phyloP scores from a whole-genome alignment of 2,329 filamentous ascomycete species.

The Stromatinia cepivora region DNA sequence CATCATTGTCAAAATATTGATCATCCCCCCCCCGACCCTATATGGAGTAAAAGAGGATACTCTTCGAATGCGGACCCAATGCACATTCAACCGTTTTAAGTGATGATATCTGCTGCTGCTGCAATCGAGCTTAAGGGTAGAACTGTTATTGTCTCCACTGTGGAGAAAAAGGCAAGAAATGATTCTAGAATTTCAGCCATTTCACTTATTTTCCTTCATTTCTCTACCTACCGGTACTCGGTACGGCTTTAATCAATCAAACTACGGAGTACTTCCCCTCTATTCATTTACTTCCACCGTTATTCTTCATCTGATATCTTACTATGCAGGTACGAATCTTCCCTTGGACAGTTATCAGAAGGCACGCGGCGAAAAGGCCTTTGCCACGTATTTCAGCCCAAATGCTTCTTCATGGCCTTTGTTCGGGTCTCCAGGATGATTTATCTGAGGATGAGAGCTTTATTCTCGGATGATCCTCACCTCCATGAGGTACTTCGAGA shows the following conservation, averaged over 20 bases:
- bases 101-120: constrained; percentile 1
- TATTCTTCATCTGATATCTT: background rate
- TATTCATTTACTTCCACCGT: background rate
- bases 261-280: too few relatives aligned
- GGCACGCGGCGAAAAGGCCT: background rate
- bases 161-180: constrained; percentile 7
- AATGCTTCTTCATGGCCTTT: background rate
- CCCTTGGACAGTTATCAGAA: background rate
- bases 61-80: constrained; percentile 2
- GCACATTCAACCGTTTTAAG: background rate
- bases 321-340: background rate
- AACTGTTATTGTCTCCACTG: constrained; percentile 10
- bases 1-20: constrained; percentile 2
- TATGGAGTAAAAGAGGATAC: constrained; percentile 11
- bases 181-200: constrained; percentile 13
- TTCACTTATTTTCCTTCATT: background rate
- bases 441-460: background rate
- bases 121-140: background rate
- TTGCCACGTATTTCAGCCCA: background rate
- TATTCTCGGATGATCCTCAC: background rate
- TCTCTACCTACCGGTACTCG: constrained; percentile 8
- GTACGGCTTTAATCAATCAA: background rate
- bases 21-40: background rate
- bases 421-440: constrained; percentile 14
- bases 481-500: background rate